Conservation (phyloP, 257 asterid species). For the Solanum corneliomulleri region DNA sequence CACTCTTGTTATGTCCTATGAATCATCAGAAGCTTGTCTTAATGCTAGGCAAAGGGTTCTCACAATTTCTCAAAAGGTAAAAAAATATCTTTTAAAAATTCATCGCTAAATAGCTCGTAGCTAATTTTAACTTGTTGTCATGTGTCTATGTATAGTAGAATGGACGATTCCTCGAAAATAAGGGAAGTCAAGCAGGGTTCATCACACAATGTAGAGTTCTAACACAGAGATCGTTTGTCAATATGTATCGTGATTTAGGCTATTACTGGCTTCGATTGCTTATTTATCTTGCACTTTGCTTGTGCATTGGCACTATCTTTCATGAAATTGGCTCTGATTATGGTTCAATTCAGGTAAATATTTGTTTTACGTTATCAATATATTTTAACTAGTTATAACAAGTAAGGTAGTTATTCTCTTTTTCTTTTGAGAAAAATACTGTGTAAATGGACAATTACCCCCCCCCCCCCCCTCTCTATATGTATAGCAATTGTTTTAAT, state of each 20-base stretch:
- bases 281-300: slow-evolving; percentile 29
- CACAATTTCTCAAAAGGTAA: slow-evolving; percentile 24
- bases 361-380: neutral
- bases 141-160: slow-evolving; percentile 3
- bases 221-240: slow-evolving; percentile 37
- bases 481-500: neutral
- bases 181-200: slow-evolving; percentile 38
- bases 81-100: neutral
- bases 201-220: slow-evolving; percentile 38
- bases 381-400: neutral
- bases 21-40: slow-evolving; percentile 19
- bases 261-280: slow-evolving; percentile 62
- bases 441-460: neutral
- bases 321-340: slow-evolving; percentile 30
- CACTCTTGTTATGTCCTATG: slow-evolving; percentile 31
- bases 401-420: rapidly evolving
- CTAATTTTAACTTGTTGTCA: neutral
- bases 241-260: slow-evolving; percentile 57
- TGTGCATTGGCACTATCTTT: slow-evolving; percentile 41
- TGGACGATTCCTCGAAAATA: slow-evolving; percentile 20
- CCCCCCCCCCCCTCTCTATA: neutral
- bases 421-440: neutral
- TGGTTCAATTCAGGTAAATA: slow-evolving; percentile 41
- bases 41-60: slow-evolving; percentile 18
- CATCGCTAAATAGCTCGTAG: neutral